Percentiles rank a stretch among this genome's conserved stretches.
Evolutionary conservation across 2,329 filamentous ascomycete species (phyloP).

Genomic region (Aspergillus chevalieri): DNA sequence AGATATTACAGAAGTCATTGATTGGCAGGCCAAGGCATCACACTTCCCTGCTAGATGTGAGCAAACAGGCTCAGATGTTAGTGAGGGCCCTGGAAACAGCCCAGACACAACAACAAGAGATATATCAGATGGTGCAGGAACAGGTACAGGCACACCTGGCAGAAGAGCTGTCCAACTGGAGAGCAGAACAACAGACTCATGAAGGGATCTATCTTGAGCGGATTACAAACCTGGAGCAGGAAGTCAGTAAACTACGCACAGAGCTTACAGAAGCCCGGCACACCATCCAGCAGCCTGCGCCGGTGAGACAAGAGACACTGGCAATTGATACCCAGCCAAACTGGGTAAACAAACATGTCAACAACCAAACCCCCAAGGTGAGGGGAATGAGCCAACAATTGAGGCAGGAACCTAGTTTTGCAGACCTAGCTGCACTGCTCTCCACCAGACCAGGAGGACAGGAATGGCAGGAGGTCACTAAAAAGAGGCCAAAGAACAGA

Average conservation of each 20-base stretch:
- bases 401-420: neutral
- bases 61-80: neutral
- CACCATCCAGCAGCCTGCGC: neutral
- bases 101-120: neutral
- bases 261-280: neutral
- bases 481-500: neutral
- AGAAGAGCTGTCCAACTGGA: too few species aligned
- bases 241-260: neutral
- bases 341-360: neutral
- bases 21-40: too few species aligned
- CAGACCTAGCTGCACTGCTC: neutral
- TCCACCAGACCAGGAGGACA: neutral
- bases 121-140: neutral
- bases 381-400: neutral
- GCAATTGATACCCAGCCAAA: neutral
- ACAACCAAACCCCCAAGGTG: neutral
- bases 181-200: too few species aligned
- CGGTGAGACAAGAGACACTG: neutral
- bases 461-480: neutral
- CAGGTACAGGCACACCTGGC: too few species aligned
- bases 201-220: neutral
- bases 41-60: too few species aligned
- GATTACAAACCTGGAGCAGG: neutral
- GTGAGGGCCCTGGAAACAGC: neutral
- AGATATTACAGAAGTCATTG: neutral